These are phyloP conservation scores for Collybia sp. DNA, from an alignment of 768 basidiomycete genomes.

Conservation along the genomic window DNA sequence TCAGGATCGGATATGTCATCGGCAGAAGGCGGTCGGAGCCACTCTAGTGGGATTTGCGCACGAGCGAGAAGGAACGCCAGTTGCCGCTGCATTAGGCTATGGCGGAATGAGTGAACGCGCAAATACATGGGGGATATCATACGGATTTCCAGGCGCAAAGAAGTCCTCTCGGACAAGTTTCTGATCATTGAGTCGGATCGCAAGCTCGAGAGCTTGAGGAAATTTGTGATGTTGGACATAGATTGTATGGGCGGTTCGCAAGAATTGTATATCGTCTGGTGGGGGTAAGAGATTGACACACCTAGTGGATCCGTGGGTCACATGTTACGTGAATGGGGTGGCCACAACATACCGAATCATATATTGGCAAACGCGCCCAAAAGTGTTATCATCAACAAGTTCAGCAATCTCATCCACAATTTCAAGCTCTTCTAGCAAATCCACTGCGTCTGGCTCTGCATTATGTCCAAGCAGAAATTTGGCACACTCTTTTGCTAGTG, in stretches of 20 bases:
- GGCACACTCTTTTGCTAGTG: conserved; percentile 79
- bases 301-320: conserved; percentile 25
- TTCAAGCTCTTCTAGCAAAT: conserved; percentile 91
- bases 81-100: conserved; percentile 88
- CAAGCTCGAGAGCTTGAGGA: conserved; percentile 85
- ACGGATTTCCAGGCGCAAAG: conserved; percentile 85
- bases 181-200: conserved; percentile 79
- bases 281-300: conserved; percentile 89
- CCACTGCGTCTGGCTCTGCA: conserved; percentile 97
- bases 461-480: conserved; percentile 90
- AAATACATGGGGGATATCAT: not conserved
- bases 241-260: conserved; percentile 83
- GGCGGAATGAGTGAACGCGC: not conserved
- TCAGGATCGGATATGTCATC: conserved; percentile 48
- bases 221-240: conserved; percentile 85
- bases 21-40: conserved; percentile 61
- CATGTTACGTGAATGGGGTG: not conserved
- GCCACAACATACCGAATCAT: conserved; percentile 74
- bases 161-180: conserved; percentile 85
- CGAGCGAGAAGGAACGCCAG: conserved; percentile 92
- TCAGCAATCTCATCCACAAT: conserved; percentile 74
- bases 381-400: conserved; percentile 86
- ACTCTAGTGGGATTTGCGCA: conserved; percentile 85
- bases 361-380: conserved; percentile 86
- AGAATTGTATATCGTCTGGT: conserved; percentile 88